Conservation (phyloP, 306 rosid species). For the Alnus rubra region DNA sequence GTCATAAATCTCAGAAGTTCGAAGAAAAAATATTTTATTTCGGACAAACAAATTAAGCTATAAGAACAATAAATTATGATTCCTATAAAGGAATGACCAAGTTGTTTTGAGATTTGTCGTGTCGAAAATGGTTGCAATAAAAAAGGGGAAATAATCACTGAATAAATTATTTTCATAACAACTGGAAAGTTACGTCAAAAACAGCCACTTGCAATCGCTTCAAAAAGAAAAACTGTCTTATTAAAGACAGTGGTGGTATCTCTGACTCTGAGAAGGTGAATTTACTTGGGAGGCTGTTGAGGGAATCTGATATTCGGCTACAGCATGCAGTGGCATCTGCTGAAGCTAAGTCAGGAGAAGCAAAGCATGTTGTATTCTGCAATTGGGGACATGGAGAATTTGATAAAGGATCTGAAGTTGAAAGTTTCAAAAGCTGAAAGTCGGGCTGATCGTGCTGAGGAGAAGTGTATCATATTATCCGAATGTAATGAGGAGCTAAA, state of each 20-base stretch:
- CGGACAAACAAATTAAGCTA: too few relatives aligned
- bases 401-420: conserved; percentile 69
- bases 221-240: conserved; percentile 10
- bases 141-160: too few relatives aligned
- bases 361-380: conserved; percentile 64
- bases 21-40: too few relatives aligned
- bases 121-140: not conserved
- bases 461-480: conserved; percentile 64
- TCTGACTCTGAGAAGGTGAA: conserved; percentile 36
- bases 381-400: conserved; percentile 71
- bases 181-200: not conserved
- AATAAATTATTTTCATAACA: too few relatives aligned
- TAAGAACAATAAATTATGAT: too few relatives aligned
- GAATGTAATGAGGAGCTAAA: conserved; percentile 67
- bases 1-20: too few relatives aligned
- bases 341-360: conserved; percentile 83
- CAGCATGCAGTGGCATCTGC: conserved; percentile 80
- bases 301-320: conserved; percentile 53
- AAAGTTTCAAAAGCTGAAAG: conserved; percentile 70
- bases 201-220: not conserved
- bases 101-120: too few relatives aligned
- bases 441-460: conserved; percentile 74
- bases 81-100: too few relatives aligned
- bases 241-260: conserved; percentile 35
- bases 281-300: conserved; percentile 57